Evolutionary conservation across 1,284 basidiomycete genomes (phyloP).

Genomic region (Afroboletus lepidellus): DNA sequence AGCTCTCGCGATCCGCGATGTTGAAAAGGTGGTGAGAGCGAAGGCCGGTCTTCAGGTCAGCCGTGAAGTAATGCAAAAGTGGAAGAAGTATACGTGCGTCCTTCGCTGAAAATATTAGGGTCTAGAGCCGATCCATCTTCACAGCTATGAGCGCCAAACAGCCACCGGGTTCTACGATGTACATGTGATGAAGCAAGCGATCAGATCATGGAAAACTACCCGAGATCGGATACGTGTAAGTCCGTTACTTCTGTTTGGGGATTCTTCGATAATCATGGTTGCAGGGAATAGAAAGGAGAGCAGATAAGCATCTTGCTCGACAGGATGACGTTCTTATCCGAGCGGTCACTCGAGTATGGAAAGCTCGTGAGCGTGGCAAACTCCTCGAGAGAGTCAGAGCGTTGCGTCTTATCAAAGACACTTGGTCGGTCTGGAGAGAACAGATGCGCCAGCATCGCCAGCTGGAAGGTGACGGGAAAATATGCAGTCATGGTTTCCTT

Average conservation of each 20-base stretch:
- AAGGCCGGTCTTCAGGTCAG: constrained; percentile 48
- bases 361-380: constrained; percentile 64
- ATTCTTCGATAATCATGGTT: constrained; percentile 10
- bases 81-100: constrained; percentile 58
- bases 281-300: constrained; percentile 52
- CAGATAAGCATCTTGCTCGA: constrained; percentile 54
- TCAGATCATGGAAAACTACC: constrained; percentile 57
- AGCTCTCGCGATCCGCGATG: constrained; percentile 41
- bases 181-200: constrained; percentile 43
- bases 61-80: constrained; percentile 45
- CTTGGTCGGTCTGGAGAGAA: constrained; percentile 55
- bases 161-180: constrained; percentile 46
- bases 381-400: constrained; percentile 57
- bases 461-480: constrained; percentile 44
- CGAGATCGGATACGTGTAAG: constrained; percentile 51
- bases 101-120: neutral
- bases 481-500: neutral
- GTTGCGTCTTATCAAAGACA: constrained; percentile 44
- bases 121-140: constrained; percentile 12
- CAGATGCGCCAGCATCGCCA: constrained; percentile 42
- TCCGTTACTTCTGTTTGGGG: constrained; percentile 9
- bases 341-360: constrained; percentile 70
- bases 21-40: constrained; percentile 44
- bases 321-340: constrained; percentile 64
- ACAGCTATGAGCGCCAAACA: constrained; percentile 43